Evolutionary conservation across 2,329 filamentous ascomycete species (phyloP).

Genomic region (Fusarium sp.): DNA sequence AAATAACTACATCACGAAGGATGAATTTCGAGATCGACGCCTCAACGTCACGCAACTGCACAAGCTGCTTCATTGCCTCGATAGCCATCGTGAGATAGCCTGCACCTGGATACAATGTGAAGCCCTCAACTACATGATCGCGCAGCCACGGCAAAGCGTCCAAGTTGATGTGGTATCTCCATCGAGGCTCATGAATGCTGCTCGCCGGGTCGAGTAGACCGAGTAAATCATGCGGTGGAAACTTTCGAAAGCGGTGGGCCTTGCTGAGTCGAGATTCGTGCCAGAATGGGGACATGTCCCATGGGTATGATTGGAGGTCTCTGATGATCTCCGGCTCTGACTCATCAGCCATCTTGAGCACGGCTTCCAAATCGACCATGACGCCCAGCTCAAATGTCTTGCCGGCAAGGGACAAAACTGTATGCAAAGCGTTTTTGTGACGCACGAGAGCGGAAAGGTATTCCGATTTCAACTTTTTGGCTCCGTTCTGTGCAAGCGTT

Average conservation of each 20-base stretch:
- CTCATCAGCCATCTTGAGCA: background rate
- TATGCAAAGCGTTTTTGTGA: background rate
- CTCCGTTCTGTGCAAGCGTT: background rate
- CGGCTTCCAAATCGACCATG: background rate
- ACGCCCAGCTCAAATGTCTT: background rate
- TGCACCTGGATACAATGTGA: slow-evolving; percentile 15
- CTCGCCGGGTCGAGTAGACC: slow-evolving; percentile 6
- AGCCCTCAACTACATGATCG: slow-evolving; percentile 24
- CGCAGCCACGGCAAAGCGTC: slow-evolving; percentile 16
- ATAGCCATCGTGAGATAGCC: slow-evolving; percentile 29
- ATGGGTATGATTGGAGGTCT: background rate
- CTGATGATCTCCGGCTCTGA: background rate
- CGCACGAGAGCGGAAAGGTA: background rate
- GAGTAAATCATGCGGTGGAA: slow-evolving; percentile 20
- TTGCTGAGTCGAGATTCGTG: slow-evolving; percentile 21
- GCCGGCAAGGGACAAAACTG: background rate
- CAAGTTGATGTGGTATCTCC: slow-evolving; percentile 17
- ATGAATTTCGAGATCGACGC: slow-evolving; percentile 5
- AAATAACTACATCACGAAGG: slow-evolving; percentile 13
- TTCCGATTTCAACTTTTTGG: background rate
- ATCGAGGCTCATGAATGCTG: slow-evolving; percentile 6
- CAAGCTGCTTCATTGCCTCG: slow-evolving; percentile 22
- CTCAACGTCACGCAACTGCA: background rate
- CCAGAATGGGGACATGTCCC: slow-evolving; percentile 16
- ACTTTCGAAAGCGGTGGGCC: slow-evolving; percentile 13